These are phyloP conservation scores for Blastobotrys elegans DNA, from an alignment of 1,139 yeast genomes.

Conservation along the genomic window DNA sequence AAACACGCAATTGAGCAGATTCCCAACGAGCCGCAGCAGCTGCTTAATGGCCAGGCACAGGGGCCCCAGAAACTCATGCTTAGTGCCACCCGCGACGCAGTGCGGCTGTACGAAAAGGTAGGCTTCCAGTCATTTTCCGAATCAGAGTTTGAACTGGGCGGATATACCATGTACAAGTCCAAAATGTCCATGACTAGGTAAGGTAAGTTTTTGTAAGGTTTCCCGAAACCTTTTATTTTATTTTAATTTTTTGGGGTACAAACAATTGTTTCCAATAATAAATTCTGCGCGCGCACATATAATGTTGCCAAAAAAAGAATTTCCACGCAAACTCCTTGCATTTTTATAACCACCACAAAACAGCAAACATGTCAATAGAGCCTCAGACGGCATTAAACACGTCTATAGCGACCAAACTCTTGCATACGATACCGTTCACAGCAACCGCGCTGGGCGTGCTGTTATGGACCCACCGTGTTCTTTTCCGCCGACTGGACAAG, in stretches of 20 bases:
- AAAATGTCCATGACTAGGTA: constrained; percentile 1
- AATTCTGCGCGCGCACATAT: background rate
- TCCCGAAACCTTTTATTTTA: no score
- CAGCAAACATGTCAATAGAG: background rate
- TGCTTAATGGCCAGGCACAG: constrained; percentile 8
- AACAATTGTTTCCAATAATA: no score
- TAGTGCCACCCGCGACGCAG: constrained; percentile 15
- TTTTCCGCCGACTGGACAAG: constrained; percentile 4
- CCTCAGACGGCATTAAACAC: background rate
- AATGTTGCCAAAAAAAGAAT: background rate
- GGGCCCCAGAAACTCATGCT: constrained; percentile 20
- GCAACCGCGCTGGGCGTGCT: constrained; percentile 14
- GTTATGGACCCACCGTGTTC: constrained; percentile 12
- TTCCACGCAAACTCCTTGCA: background rate
- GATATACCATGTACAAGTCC: background rate
- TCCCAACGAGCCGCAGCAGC: background rate
- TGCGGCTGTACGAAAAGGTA: constrained; percentile 15
- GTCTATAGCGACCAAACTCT: background rate
- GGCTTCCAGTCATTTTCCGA: constrained; percentile 13
- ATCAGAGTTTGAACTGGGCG: background rate
- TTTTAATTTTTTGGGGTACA: no score
- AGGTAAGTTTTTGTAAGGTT: no score
- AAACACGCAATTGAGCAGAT: background rate
- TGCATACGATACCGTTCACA: constrained; percentile 9
- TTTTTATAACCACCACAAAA: background rate